A percentile compares a stretch with the other conserved stretches of the same genome.
phyloP scores from a whole-genome alignment of 1,284 basidiomycete genomes.

The Austroboletus olivaceoglutinosus region DNA sequence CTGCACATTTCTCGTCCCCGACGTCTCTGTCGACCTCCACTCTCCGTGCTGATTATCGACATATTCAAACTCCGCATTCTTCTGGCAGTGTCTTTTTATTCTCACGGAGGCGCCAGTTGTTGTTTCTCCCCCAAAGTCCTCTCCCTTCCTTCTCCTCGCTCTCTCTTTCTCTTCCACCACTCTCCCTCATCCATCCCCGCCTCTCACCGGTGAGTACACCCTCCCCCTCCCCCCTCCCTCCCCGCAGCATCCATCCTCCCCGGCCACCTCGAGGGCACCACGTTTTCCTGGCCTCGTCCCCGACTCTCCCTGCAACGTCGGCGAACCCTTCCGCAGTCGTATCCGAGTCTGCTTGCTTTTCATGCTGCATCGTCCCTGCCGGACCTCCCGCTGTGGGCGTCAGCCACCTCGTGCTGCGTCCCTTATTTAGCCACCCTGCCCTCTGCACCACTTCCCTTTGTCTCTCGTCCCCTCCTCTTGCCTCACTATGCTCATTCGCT shows the following conservation, averaged over 20 bases:
- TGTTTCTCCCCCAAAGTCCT: slow-evolving; percentile 30
- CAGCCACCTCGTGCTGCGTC: slow-evolving; percentile 24
- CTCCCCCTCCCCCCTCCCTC: background rate
- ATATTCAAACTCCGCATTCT: slow-evolving; percentile 27
- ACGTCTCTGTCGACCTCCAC: no score
- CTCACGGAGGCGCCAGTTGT: slow-evolving; percentile 32
- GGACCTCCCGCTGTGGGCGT: slow-evolving; percentile 12
- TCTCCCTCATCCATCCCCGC: slow-evolving; percentile 4
- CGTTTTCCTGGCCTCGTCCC: slow-evolving; percentile 21
- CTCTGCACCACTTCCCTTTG: slow-evolving; percentile 17
- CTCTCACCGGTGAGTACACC: slow-evolving; percentile 32
- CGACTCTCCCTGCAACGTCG: background rate
- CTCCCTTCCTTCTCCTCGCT: slow-evolving; percentile 19
- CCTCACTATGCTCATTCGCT: slow-evolving; percentile 4
- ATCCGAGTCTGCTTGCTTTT: background rate
- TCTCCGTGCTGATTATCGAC: background rate
- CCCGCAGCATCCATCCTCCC: slow-evolving; percentile 4
- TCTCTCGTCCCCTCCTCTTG: background rate
- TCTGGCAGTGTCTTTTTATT: slow-evolving; percentile 30
- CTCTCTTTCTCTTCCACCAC: no score
- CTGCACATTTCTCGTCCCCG: no score
- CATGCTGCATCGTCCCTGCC: background rate
- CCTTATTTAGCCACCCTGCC: slow-evolving; percentile 14
- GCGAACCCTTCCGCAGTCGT: slow-evolving; percentile 1
- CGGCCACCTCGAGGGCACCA: slow-evolving; percentile 31